phyloP scores from a whole-genome alignment of 371 early-diverging fungal genomes.

The Amoeboaphelidium protococcarum region DNA sequence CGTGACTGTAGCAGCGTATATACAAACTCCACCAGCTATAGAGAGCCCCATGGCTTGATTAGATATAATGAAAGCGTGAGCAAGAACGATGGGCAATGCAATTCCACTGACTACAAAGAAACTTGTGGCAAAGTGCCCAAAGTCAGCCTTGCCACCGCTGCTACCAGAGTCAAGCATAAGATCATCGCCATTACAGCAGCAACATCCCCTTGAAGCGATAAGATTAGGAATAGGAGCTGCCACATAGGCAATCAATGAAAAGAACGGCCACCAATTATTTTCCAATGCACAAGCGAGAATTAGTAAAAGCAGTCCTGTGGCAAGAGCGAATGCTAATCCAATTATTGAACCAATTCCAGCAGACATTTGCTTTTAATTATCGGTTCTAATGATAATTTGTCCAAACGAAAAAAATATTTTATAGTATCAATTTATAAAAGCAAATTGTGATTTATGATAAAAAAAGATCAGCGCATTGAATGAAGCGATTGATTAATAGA shows the following conservation, averaged over 20 bases:
- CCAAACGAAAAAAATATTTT: too few relatives aligned
- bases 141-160: slow-evolving; percentile 18
- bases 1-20: background rate
- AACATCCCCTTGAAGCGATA: background rate
- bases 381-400: too few relatives aligned
- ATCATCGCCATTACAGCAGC: background rate
- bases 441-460: too few relatives aligned
- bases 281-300: slow-evolving; percentile 78
- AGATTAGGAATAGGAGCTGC: background rate
- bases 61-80: background rate
- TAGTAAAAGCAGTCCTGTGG: slow-evolving; percentile 60
- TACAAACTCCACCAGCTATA: background rate
- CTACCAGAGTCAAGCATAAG: background rate
- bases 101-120: slow-evolving; percentile 73
- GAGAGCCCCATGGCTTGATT: background rate
- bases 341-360: slow-evolving; percentile 25
- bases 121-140: slow-evolving; percentile 74
- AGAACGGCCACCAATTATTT: slow-evolving; percentile 75
- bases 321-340: slow-evolving; percentile 53
- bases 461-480: too few relatives aligned
- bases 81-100: slow-evolving; percentile 9
- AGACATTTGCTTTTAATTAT: too few relatives aligned
- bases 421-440: too few relatives aligned
- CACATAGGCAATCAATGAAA: slow-evolving; percentile 10
- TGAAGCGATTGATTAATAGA: too few relatives aligned